Evolutionary conservation across 2,329 filamentous ascomycete genomes (phyloP), one percentile per base, ranked within the genome.

Genomic region (Cercospora sojina): DNA sequence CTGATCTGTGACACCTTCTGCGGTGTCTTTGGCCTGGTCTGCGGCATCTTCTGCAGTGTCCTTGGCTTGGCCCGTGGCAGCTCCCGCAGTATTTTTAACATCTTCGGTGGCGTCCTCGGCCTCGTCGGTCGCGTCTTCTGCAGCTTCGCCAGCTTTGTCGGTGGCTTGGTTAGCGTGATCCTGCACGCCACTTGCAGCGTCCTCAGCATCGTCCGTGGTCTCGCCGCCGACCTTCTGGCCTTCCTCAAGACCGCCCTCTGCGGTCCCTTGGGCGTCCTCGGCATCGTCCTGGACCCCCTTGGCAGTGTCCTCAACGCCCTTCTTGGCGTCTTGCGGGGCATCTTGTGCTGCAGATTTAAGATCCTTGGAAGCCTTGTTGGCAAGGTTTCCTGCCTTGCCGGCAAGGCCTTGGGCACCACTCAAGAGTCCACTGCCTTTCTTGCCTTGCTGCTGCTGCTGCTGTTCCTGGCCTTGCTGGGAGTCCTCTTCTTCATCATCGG

Each of bases 321-420:
- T 72, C 59, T 76, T 75, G 31, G 72, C 72, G 29, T 79, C 76
- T 25, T 73, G 70, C 5, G 75, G 74, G 20, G 77, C 65, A 57
- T 64, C 59, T 43, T 58, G 64, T 38, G 58, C 53, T 58, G 61
- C 55, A n/a, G 77, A 75, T 56, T 75, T 73, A 20, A 75, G 75
- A 49, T 80, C 79, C 65, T 80, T 71, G 25, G 76, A 77, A 61
- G 78, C 76, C 73, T 83, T 81, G 71, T 79, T 79, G 31, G 81
- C 81, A 47, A 83, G 74, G 64, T 79, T 79, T n/a, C 78, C 79
- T 38, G 81, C 82, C 71, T 81, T 80, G 67, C 79, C 80, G 70
- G 82, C 80, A 23, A 83, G 78, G 64, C 80, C 80, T 59, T 81
- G 79, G 43, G 81, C 81, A 65, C 80, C 79, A 66, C 77, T 80